Evolutionary conservation across 495 filamentous ascomycete genomes (phyloP).

Genomic region (Neurospora sp.): DNA sequence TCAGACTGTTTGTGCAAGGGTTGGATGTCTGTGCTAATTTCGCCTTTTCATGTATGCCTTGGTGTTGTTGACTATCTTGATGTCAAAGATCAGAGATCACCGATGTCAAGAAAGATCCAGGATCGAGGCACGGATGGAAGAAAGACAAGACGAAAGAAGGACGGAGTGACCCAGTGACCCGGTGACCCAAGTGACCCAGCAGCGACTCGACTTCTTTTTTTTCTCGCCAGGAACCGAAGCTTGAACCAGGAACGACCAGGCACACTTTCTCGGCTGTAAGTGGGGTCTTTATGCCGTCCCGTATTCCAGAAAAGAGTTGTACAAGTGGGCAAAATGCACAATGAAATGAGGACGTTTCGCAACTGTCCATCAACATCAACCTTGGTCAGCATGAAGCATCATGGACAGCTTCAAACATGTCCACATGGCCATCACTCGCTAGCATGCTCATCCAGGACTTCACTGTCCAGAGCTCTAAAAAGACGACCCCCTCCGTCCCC

Average conservation of each 20-base stretch:
- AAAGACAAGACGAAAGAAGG: neutral
- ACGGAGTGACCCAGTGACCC: neutral
- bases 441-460: no score
- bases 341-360: neutral
- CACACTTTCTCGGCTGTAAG: neutral
- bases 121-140: neutral
- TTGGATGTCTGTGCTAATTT: neutral
- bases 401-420: neutral
- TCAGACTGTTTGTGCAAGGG: neutral
- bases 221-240: neutral
- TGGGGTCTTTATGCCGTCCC: constrained; percentile 9
- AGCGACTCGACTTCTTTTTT: neutral
- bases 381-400: neutral
- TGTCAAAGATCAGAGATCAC: neutral
- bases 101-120: neutral
- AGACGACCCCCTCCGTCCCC: neutral
- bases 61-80: neutral
- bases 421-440: no score
- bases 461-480: neutral
- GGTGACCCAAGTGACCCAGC: neutral
- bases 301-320: neutral
- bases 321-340: neutral
- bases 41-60: neutral
- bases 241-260: no score
- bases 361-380: neutral